Evolutionary conservation across 495 filamentous ascomycete species (phyloP), one percentile per base, ranked within the genome.

Genomic region (Recurvomyces mirabilis): DNA sequence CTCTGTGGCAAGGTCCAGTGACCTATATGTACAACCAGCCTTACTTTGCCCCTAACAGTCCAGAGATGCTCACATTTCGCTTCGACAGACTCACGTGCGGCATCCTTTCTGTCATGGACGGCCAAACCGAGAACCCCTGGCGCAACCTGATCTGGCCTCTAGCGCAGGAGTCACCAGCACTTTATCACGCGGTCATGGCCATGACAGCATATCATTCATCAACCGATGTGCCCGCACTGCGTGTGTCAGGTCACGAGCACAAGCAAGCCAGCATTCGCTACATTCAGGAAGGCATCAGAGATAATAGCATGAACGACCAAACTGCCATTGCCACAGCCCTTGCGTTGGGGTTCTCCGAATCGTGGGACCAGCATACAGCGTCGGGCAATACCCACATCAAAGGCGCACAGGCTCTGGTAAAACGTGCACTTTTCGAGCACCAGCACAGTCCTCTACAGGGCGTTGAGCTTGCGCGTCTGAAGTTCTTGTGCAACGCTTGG

Each of bases 191-290:
- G 6, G 73, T 88, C 38, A 74, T 76, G 36, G 75, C 83, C 0
- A 75, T 88, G 69, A 79, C 83, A 2, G 78, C 79, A 1, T 88
- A 86, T 56, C 83, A 87, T 52, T 73, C 72, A n/a, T 74, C 74
- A 17, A 74, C 72, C 43, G 68, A 81, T 28, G 61, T 66, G 11
- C 72, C 72, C 2, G 54, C 63, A 2, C 59, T 84, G 25, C 67
- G 80, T 25, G 68, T 80, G 0, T 70, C 77, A 47, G 83, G 82
- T 10, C 75, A 85, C 48, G 75, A 82, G 45, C 78, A 86, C 57
- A 81, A 85, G 76, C 71, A 72, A n/a, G 65, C 65, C 34, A 82
- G 78, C 46, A 75, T 83, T 33, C 67, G 65, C 20, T 67, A 60
- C 40, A 64, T 86, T 29, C 70, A 71, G 14, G 65, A 69, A 19